Conservation (phyloP, 2,329 filamentous ascomycete genomes). For the Arthrobotrys iridis region DNA sequence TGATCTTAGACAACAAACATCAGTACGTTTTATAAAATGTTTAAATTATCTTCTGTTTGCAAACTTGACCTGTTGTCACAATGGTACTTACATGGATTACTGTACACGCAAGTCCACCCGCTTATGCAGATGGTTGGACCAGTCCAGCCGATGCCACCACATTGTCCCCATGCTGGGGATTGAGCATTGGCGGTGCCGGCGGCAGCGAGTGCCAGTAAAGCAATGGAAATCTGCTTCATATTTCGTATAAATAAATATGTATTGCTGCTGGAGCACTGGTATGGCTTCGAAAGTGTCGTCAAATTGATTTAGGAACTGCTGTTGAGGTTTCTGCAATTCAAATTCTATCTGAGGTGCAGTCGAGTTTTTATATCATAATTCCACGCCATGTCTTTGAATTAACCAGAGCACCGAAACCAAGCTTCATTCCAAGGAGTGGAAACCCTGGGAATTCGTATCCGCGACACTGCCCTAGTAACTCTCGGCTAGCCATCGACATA, state of each 20-base stretch:
- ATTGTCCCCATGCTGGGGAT: constrained; percentile 28
- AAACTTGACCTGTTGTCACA: too few relatives aligned
- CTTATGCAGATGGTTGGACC: constrained; percentile 23
- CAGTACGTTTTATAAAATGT: not conserved
- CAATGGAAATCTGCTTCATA: constrained; percentile 32
- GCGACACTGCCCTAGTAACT: not conserved
- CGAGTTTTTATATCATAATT: not conserved
- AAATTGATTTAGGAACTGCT: too few relatives aligned
- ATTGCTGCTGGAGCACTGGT: not conserved
- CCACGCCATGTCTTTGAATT: not conserved
- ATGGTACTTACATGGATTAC: constrained; percentile 21
- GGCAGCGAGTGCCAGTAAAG: constrained; percentile 22
- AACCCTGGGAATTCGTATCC: not conserved
- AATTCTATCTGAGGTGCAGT: too few relatives aligned
- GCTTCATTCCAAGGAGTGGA: too few relatives aligned
- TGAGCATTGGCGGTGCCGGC: constrained; percentile 29
- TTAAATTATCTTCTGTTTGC: too few relatives aligned
- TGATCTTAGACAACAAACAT: not conserved
- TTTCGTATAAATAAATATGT: not conserved
- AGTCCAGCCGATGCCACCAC: constrained; percentile 30
- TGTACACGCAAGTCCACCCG: constrained; percentile 25
- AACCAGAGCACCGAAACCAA: too few relatives aligned
- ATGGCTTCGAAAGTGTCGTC: too few relatives aligned
- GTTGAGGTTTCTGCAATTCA: too few relatives aligned
- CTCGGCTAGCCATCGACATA: not conserved